Evolutionary conservation across 805 yeast genomes (phyloP), one percentile per base, ranked within the genome.

Genomic region (Hagleromyces aurorensis): DNA sequence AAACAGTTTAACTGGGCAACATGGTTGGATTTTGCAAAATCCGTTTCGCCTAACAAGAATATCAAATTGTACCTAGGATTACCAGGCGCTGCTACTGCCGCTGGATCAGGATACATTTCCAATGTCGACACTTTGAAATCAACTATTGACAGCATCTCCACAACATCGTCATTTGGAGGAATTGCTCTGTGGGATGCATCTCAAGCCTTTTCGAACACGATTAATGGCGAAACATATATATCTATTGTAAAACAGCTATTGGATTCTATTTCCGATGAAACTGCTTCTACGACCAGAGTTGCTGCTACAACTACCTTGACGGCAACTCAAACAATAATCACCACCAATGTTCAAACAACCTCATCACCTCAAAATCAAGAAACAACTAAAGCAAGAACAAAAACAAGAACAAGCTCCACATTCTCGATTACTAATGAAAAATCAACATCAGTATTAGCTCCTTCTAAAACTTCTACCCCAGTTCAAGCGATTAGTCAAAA

Each of bases 101-200:
- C 85, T 17, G 68, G 72, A 21, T 69, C 74, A 5, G 64, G 75
- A 21, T 86, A 85, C 26, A 76, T 75, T 40, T 62, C 67, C 41
- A 67, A 65, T 41, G 40, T 65, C 26, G 43, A 52, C 22, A 28
- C 53, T 4, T 40, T 64, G 20, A 39, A 65, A 31, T 39, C 64
- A 3, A 65, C 72, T 37, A 70, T 86, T 43, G 79, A 79, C 13
- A 81, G 86, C 19, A 71, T 87, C 43, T 82, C 85, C 10, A 64
- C 78, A 7, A 73, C 72, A 40, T 71, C 71, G 12, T 67, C 69
- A 45, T 81, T 86, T 50, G 96, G 94, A 30, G 97, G 97, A 40
- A 68, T 87, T 48, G 73, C 79, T 69, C 61, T 86, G 37, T 87
- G 97, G 96, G 94, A 85, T 57, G 94, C 94, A 9, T 75, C 86